Percentiles rank a stretch among this genome's conserved stretches.
phyloP scores from a whole-genome alignment of 768 basidiomycete species.

The Trametes cinnabarina region DNA sequence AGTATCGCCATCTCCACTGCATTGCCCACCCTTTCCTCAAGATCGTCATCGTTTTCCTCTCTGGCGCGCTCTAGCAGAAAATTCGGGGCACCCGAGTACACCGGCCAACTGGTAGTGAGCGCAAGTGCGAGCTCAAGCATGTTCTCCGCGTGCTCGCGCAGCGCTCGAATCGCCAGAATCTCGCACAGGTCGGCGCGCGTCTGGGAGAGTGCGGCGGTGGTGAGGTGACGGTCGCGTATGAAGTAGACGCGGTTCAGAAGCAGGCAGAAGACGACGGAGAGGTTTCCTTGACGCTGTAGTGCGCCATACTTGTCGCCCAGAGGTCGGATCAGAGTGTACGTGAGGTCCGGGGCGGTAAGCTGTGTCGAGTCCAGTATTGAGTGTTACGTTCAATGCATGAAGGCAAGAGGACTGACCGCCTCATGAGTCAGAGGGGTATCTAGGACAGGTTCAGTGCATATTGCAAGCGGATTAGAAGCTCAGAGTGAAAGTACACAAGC shows the following conservation, averaged over 20 bases:
- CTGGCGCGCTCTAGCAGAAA: slow-evolving; percentile 55
- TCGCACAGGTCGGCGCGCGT: slow-evolving; percentile 86
- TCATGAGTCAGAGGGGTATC: slow-evolving; percentile 85
- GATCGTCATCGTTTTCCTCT: slow-evolving; percentile 64
- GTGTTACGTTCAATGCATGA: neutral
- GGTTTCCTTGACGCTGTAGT: slow-evolving; percentile 71
- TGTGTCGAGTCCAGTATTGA: slow-evolving; percentile 34
- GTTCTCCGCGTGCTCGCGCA: slow-evolving; percentile 69
- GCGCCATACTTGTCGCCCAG: slow-evolving; percentile 82
- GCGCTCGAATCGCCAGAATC: slow-evolving; percentile 77
- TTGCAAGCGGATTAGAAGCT: neutral
- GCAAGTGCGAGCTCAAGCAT: slow-evolving; percentile 67
- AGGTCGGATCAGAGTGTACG: slow-evolving; percentile 86
- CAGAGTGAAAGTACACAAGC: neutral
- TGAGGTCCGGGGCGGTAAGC: slow-evolving; percentile 83
- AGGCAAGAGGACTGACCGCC: slow-evolving; percentile 48
- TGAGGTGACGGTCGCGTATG: slow-evolving; percentile 69
- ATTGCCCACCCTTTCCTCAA: slow-evolving; percentile 82
- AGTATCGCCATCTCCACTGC: slow-evolving; percentile 93
- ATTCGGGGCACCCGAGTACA: slow-evolving; percentile 72
- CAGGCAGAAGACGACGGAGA: slow-evolving; percentile 83
- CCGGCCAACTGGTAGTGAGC: slow-evolving; percentile 76
- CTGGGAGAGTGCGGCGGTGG: slow-evolving; percentile 64
- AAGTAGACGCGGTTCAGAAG: slow-evolving; percentile 88
- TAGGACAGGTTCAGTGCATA: slow-evolving; percentile 25